Percentiles rank a stretch among this genome's conserved stretches.
These are phyloP conservation scores for Sclerotinia subarctica DNA, from an alignment of 2,329 filamentous ascomycete genomes.

Conservation along the genomic window DNA sequence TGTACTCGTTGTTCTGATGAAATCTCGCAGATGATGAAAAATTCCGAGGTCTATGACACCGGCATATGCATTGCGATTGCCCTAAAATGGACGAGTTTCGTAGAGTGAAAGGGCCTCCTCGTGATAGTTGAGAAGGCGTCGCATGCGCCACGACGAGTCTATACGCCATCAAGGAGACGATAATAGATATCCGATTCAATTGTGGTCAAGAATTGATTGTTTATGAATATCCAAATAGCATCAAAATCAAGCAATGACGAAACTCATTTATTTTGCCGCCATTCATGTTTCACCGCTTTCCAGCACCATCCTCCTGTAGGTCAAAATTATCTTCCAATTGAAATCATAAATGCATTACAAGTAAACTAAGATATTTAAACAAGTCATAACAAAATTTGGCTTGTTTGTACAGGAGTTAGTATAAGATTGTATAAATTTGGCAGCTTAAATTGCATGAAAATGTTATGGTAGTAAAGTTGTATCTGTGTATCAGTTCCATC, in stretches of 20 bases:
- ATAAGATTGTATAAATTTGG: not conserved
- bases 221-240: not conserved
- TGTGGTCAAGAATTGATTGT: conserved; percentile 4
- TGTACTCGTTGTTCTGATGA: conserved; percentile 31
- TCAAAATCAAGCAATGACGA: conserved; percentile 14
- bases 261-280: conserved; percentile 16
- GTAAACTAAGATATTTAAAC: not conserved
- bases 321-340: not conserved
- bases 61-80: conserved; percentile 25
- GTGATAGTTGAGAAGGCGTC: not conserved
- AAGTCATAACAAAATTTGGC: no score
- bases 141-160: conserved; percentile 4
- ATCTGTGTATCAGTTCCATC: not conserved
- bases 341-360: not conserved
- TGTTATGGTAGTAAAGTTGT: not conserved
- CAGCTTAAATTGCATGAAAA: not conserved
- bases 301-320: not conserved
- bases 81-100: conserved; percentile 18
- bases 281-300: conserved; percentile 4
- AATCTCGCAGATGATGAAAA: conserved; percentile 35
- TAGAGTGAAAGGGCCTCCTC: not conserved
- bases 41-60: conserved; percentile 28
- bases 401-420: not conserved
- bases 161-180: conserved; percentile 9
- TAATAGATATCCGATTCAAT: not conserved